Evolutionary conservation across 129 eudicot species (phyloP).

Genomic region (Artemisia annua): DNA sequence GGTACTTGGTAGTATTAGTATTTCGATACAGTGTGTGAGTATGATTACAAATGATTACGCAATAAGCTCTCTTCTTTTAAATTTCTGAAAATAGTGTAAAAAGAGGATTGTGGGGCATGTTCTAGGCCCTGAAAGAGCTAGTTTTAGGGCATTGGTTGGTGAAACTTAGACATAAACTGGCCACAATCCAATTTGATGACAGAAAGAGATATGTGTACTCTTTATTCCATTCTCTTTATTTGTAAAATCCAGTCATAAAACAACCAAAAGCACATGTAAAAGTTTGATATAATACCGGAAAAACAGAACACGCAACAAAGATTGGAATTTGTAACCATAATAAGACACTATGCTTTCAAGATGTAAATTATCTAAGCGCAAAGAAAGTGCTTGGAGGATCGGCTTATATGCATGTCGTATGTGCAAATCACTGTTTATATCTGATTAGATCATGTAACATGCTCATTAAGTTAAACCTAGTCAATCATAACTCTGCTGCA

Average conservation of each 20-base stretch:
- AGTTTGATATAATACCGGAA: neutral
- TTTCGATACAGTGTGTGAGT: neutral
- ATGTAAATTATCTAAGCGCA: neutral
- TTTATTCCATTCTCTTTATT: constrained; percentile 26
- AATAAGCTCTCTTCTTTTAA: constrained; percentile 5
- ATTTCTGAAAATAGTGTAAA: constrained; percentile 12
- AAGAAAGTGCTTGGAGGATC: neutral
- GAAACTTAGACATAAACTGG: constrained; percentile 32
- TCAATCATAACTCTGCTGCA: too few relatives aligned
- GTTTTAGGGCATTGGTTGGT: constrained; percentile 32
- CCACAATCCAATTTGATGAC: constrained; percentile 19
- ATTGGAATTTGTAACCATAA: neutral
- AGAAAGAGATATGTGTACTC: constrained; percentile 25
- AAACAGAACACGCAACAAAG: neutral
- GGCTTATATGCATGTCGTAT: neutral
- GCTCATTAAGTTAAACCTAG: too few relatives aligned
- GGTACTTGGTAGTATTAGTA: neutral
- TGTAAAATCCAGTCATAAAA: neutral
- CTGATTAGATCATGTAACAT: too few relatives aligned
- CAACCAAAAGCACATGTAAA: constrained; percentile 1
- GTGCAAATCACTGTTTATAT: neutral
- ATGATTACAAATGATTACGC: constrained; percentile 27
- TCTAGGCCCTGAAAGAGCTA: constrained; percentile 13
- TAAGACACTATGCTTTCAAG: neutral
- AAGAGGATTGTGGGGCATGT: constrained; percentile 4